Evolutionary conservation across 352 stramenopile species (phyloP).

Genomic region (Phytophthora colocasiae): DNA sequence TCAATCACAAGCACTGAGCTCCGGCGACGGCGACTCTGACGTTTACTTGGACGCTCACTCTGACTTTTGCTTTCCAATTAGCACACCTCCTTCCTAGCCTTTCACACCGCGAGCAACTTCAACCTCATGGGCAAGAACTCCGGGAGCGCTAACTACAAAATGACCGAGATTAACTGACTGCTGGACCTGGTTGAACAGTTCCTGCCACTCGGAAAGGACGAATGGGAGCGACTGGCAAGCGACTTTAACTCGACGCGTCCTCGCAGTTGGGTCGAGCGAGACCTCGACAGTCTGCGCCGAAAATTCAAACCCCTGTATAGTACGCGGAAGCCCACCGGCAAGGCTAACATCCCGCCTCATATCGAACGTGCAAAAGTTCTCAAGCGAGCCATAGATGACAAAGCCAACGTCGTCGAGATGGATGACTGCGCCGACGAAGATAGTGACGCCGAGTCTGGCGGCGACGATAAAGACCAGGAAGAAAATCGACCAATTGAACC

Average conservation of each 20-base stretch:
- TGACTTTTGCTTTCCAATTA: too few species aligned
- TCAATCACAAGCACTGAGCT: too few species aligned
- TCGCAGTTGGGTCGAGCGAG: not conserved
- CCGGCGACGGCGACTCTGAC: too few species aligned
- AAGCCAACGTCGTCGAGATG: not conserved
- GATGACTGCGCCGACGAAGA: not conserved
- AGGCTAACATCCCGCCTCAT: not conserved
- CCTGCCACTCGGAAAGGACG: not conserved
- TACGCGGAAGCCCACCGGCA: not conserved
- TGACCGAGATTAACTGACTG: not conserved
- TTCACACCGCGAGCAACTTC: too few species aligned
- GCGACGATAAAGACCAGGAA: not conserved
- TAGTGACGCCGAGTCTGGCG: not conserved
- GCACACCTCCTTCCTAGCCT: too few species aligned
- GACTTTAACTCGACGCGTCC: not conserved
- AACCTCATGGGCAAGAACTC: too few species aligned
- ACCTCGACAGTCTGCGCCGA: not conserved
- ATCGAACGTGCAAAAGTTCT: not conserved
- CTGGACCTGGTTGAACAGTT: not conserved
- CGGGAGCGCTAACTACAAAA: not conserved
- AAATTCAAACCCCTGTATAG: not conserved
- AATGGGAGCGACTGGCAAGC: not conserved
- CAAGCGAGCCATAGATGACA: not conserved
- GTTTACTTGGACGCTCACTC: too few species aligned
- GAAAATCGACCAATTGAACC: not conserved